Conservation (phyloP, 176 grass and related monocot species). For the Melocanna baccifera region DNA sequence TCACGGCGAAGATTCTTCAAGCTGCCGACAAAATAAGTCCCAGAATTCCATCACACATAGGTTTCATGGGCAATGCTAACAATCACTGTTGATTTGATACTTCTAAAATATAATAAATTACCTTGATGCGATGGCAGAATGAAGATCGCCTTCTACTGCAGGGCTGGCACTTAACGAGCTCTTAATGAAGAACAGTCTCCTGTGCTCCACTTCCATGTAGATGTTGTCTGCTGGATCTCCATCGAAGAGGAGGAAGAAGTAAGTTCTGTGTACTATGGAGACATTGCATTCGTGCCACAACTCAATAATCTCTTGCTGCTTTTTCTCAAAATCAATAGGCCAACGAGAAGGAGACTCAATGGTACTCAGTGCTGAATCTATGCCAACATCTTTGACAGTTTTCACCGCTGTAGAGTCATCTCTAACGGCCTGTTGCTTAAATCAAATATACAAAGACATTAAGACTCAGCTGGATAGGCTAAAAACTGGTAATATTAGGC, state of each 20-base stretch:
- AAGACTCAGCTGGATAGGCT: background rate
- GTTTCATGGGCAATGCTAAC: background rate
- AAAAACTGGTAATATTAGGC: background rate
- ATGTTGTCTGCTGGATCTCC: slow-evolving; percentile 76
- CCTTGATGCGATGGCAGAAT: slow-evolving; percentile 41
- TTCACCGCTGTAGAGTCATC: slow-evolving; percentile 27
- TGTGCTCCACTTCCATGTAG: slow-evolving; percentile 89
- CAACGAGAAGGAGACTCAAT: slow-evolving; percentile 41
- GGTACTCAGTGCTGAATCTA: slow-evolving; percentile 29
- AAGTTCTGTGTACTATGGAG: slow-evolving; percentile 72
- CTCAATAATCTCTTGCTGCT: slow-evolving; percentile 69
- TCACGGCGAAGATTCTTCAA: slow-evolving; percentile 62
- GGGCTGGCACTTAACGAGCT: slow-evolving; percentile 27
- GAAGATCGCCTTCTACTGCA: slow-evolving; percentile 16
- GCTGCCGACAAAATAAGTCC: slow-evolving; percentile 37
- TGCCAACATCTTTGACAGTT: slow-evolving; percentile 46
- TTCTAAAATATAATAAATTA: background rate
- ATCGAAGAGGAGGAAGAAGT: slow-evolving; percentile 92
- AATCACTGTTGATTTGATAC: background rate
- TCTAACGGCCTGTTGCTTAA: slow-evolving; percentile 20
- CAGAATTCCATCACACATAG: background rate
- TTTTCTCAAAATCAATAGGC: slow-evolving; percentile 55
- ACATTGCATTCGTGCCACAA: slow-evolving; percentile 82
- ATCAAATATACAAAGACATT: background rate
- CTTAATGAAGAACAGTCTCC: slow-evolving; percentile 74